Conservation (phyloP, 2,329 filamentous ascomycete genomes). For the Ascochyta clinopodiicola region DNA sequence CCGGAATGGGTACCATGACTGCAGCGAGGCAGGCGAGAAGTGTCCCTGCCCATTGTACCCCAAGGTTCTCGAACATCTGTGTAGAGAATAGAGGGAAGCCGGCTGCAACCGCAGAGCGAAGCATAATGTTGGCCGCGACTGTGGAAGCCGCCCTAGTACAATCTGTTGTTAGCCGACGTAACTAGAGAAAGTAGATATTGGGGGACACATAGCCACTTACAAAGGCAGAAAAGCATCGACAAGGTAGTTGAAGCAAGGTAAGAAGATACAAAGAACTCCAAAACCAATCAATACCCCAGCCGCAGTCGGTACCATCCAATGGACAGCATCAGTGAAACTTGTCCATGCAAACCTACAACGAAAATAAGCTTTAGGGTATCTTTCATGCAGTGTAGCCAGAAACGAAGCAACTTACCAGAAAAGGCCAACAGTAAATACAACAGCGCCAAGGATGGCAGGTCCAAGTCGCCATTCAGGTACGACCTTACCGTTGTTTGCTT, state of each 20-base stretch:
- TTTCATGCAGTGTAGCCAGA: too few relatives aligned
- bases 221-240: slow-evolving; percentile 4
- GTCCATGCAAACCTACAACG: slow-evolving; percentile 2
- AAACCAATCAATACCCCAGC: slow-evolving; percentile 6
- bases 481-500: neutral
- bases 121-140: slow-evolving; percentile 8
- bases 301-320: neutral
- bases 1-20: slow-evolving; percentile 2
- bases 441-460: neutral
- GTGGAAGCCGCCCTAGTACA: neutral
- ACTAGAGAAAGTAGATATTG: too few relatives aligned
- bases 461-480: slow-evolving; percentile 6
- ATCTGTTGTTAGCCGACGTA: neutral
- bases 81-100: slow-evolving; percentile 1
- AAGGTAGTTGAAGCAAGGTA: slow-evolving; percentile 8
- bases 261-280: slow-evolving; percentile 6
- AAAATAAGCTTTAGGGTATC: neutral
- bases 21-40: slow-evolving; percentile 1
- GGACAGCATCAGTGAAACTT: neutral
- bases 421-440: neutral
- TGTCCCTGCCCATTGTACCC: slow-evolving; percentile 3
- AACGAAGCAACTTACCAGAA: slow-evolving; percentile 4
- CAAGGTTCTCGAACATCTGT: slow-evolving; percentile 4
- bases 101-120: slow-evolving; percentile 4
- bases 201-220: neutral